Percentiles rank a stretch among this genome's conserved stretches.
Evolutionary conservation across 441 rosid species (phyloP).

Genomic region (Populus hybrid): DNA sequence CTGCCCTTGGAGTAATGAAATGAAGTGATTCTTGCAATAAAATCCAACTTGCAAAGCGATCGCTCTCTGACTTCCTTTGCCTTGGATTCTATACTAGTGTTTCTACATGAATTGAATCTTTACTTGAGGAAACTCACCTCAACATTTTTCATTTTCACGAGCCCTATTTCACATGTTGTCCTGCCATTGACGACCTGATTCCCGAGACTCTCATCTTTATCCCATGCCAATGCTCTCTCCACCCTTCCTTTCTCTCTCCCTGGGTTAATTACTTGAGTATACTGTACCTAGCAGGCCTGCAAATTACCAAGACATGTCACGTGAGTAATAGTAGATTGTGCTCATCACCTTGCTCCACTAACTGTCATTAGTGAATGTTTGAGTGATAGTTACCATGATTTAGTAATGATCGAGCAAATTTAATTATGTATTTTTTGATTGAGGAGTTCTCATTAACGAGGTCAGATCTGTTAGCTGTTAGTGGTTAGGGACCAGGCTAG

Average conservation of each 20-base stretch:
- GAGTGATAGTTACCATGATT: too few species aligned
- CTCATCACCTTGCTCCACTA: too few species aligned
- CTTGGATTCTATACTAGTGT: slow-evolving; percentile 30
- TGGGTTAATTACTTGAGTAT: background rate
- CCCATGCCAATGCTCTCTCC: slow-evolving; percentile 28
- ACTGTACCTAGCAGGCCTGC: background rate
- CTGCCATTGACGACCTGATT: slow-evolving; percentile 42
- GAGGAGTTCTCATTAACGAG: too few species aligned
- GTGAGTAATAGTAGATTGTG: too few species aligned
- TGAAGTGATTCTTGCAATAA: background rate
- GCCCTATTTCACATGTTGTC: slow-evolving; percentile 37
- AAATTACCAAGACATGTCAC: too few species aligned
- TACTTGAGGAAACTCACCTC: slow-evolving; percentile 33
- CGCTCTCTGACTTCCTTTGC: background rate
- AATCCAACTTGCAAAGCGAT: background rate
- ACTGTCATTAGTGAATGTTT: too few species aligned
- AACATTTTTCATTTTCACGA: slow-evolving; percentile 46
- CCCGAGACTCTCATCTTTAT: slow-evolving; percentile 48
- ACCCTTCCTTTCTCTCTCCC: background rate
- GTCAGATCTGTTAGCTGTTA: too few species aligned
- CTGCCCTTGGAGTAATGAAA: background rate
- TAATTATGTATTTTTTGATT: too few species aligned
- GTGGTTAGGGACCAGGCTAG: too few species aligned
- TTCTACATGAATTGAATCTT: background rate
- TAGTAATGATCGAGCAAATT: too few species aligned